Evolutionary conservation across 495 filamentous ascomycete species (phyloP).

Genomic region (Xylaria acuta): DNA sequence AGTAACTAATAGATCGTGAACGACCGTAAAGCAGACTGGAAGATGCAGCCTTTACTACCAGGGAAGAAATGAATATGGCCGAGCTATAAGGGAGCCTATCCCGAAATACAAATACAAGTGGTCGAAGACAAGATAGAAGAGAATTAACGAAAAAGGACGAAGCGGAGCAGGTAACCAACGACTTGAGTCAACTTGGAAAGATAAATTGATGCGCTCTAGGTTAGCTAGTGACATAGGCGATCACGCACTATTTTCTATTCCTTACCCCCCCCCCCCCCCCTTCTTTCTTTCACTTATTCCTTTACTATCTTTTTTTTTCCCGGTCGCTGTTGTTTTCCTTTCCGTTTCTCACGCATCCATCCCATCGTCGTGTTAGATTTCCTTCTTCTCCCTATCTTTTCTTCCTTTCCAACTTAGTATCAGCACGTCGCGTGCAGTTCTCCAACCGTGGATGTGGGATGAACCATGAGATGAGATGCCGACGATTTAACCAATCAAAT

Average conservation of each 20-base stretch:
- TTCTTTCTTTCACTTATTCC: not conserved
- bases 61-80: not conserved
- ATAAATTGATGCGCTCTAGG: not conserved
- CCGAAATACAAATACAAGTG: not conserved
- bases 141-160: not conserved
- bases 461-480: conserved; percentile 8
- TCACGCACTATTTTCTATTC: not conserved
- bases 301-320: not conserved
- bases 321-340: not conserved
- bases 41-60: not conserved
- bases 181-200: conserved; percentile 3
- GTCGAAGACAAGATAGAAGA: conserved; percentile 1
- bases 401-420: not conserved
- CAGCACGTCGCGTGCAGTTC: not conserved
- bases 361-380: not conserved
- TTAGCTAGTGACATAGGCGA: not conserved
- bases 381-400: not conserved
- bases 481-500: not conserved
- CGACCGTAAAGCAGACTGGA: not conserved
- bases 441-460: not conserved
- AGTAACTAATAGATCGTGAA: not conserved
- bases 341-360: not conserved
- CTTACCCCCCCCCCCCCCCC: not conserved
- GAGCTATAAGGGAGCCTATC: not conserved
- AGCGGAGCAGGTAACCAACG: not conserved